Evolutionary conservation across 2,329 filamentous ascomycete species (phyloP), one percentile per base, ranked within the genome.

Genomic region (Domatiomyces catenatus): DNA sequence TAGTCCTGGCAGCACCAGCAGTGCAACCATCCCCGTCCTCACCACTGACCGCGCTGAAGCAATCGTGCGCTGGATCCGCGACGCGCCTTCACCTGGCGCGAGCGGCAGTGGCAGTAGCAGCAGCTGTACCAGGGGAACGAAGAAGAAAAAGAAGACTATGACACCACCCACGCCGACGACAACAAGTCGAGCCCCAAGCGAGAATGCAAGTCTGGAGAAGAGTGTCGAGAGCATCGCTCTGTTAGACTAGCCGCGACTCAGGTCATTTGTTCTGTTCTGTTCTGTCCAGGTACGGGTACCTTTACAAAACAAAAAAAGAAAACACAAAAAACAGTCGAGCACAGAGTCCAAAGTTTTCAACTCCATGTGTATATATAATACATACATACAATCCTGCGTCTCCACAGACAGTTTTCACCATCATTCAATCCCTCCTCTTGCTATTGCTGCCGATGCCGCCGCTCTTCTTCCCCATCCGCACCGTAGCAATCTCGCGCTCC

Each of bases 11-110:
- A 12, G 7, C 28, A 17, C 19, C 20, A 48, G 2, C 46, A 39
- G n/a, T n/a, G n/a, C n/a, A n/a, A n/a, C 5, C 32, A 28, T 36
- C 5, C 77, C 82, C 53, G 76, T 75, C 0, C 79, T 86, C 55
- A 72, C 75, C 17, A 85, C 83, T 1, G 81, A 84, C 55, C 74
- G 85, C 19, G 84, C 84, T 0, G 74, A 79, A 46, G 75, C 77
- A 17, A 78, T 90, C 52, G 76, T 80, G 0, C 68, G 76, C 43
- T 92, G 86, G 85, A 75, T 90, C 19, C 67, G 68, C 47, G 73
- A 81, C 52, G 79, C 76, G 0, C 78, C 76, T 12, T 50, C 53
- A 5, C 57, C 54, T 2, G 54, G 50, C 42, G n/a, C 47, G 2
- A 10, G 36, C 19, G 48, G 50, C 46, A 50, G 52, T 19, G 22